Percentiles rank a stretch among this genome's conserved stretches.
These are phyloP conservation scores for Breynia disticha DNA, from an alignment of 441 rosid genomes.

Conservation along the genomic window DNA sequence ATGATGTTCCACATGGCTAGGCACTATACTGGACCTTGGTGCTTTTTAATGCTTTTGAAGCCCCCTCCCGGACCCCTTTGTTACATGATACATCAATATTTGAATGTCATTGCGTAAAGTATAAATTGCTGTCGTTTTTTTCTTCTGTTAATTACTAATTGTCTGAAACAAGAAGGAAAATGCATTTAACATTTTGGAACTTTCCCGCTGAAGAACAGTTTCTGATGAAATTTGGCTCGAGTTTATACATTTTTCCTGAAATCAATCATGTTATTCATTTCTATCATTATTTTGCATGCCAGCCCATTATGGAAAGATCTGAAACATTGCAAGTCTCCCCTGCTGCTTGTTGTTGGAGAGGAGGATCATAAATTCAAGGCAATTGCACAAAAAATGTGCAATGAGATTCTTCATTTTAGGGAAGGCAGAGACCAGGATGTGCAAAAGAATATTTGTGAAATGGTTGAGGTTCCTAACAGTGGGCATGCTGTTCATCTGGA, in stretches of 20 bases:
- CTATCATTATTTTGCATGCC: not conserved
- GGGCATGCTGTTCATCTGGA: slow-evolving; percentile 91
- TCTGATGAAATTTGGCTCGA: not conserved
- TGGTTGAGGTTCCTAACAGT: slow-evolving; percentile 42
- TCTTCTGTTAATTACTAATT: no score
- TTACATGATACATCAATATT: no score
- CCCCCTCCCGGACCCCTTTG: not conserved
- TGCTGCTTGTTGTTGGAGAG: slow-evolving; percentile 57
- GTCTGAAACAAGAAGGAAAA: no score
- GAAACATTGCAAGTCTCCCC: slow-evolving; percentile 45
- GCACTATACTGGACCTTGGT: not conserved
- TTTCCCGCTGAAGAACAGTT: not conserved
- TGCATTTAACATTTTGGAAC: no score
- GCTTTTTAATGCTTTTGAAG: not conserved
- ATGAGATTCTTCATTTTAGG: slow-evolving; percentile 21
- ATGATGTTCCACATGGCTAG: not conserved
- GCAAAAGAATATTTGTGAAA: slow-evolving; percentile 21
- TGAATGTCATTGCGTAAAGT: no score
- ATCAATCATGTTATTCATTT: not conserved
- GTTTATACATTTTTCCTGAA: not conserved
- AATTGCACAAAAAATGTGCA: slow-evolving; percentile 43
- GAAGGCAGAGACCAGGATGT: slow-evolving; percentile 9
- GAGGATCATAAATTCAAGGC: slow-evolving; percentile 60
- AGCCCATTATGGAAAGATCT: slow-evolving; percentile 89
- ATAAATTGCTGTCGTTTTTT: no score